Base-by-base conservation (phyloP, 2,329 filamentous ascomycete genomes). In the Aspergillus hiratsukae region DNA sequence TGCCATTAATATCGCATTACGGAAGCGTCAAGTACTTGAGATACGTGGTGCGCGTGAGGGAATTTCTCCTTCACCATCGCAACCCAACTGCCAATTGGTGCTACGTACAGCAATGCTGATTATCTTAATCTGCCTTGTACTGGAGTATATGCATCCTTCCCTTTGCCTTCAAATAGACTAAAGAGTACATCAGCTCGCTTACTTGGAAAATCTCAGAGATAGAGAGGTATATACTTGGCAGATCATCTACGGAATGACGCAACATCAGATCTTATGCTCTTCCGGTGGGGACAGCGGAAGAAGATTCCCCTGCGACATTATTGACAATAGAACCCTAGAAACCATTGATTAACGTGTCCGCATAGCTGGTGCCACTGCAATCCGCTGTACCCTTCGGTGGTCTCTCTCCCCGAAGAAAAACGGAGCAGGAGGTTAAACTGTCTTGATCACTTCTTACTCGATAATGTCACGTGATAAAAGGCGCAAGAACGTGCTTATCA, bases 401-500 rank as follows among this genome's bases (percentile, higher is more conserved):
- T 17, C 14, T 35, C 31, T 17, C 5, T 3, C 6, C 14, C 31
- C 11, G 4, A 14, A 14, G 29, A 35, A 14, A 14, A 4, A 35
- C 29, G 11, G 29, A 35, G 29, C 29, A 11, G 4, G 29, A 14
- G 29, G 11, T 11, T 10, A 31, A 14, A 31, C 4, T 31, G 11
- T 5, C 29, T 31, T 14, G 4, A 31, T 31, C 29, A 4, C 4
- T 14, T n/a, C 37, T 7, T 41, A 1, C 17, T 41, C 8, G 0
- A 41, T 19, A 8, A 19, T 8, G 14, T 53, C 55, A 57, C 27
- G 40, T 51, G 52, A 48, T 27, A 8, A 8, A 40, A 48, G 11
- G 23, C 28, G 45, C 17, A 25, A 50, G 45, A 43, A 28, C 21
- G 52, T 48, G 43, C 50, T 40, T n/a, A 48, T 53, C 54, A 48